Evolutionary conservation across 768 basidiomycete genomes (phyloP).

Genomic region (Russula dissimulans): DNA sequence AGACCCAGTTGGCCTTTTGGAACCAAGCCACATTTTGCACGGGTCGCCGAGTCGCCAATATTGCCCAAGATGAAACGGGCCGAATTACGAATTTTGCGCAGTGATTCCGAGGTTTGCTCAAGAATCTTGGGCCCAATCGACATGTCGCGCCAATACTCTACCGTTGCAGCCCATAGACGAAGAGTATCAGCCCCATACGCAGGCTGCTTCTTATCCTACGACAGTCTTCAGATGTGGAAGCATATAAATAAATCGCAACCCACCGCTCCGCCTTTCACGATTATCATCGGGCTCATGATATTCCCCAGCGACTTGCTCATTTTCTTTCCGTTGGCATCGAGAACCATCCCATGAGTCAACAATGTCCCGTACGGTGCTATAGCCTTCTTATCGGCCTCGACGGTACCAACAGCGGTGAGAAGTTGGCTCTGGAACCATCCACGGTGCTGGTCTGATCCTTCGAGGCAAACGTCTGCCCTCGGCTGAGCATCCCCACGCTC

Average conservation of each 20-base stretch:
- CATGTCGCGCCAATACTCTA: constrained; percentile 85
- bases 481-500: constrained; percentile 30
- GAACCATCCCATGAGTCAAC: constrained; percentile 95
- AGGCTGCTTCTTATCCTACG: constrained; percentile 58
- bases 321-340: constrained; percentile 82
- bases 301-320: constrained; percentile 99
- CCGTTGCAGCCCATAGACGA: constrained; percentile 84
- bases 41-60: constrained; percentile 35
- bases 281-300: constrained; percentile 71
- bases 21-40: constrained; percentile 28
- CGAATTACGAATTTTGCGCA: constrained; percentile 81
- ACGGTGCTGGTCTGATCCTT: constrained; percentile 95
- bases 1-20: constrained; percentile 46
- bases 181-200: constrained; percentile 82
- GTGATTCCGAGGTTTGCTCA: constrained; percentile 59
- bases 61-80: constrained; percentile 83
- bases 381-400: constrained; percentile 24
- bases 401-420: constrained; percentile 64
- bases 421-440: constrained; percentile 99
- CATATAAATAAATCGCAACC: constrained; percentile 20
- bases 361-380: constrained; percentile 61
- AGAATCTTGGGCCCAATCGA: constrained; percentile 74
- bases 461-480: constrained; percentile 79
- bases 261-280: constrained; percentile 74
- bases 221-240: not conserved